A percentile compares a stretch with the other conserved stretches of the same genome.
Evolutionary conservation across 2,329 filamentous ascomycete genomes (phyloP).

Genomic region (Paraconiothyrium brasiliense): DNA sequence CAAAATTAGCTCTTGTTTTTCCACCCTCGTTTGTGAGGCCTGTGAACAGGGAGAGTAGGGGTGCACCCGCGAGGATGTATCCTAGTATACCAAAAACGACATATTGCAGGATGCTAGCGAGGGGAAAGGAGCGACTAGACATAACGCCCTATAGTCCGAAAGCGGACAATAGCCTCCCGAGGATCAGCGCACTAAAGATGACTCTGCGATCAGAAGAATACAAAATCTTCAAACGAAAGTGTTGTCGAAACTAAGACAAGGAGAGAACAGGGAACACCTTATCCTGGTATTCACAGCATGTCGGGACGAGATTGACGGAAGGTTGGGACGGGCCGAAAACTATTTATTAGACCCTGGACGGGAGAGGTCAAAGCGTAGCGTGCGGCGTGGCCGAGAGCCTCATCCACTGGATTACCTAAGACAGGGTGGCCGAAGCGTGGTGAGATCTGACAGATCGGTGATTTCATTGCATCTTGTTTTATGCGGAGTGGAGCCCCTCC

Average conservation of each 20-base stretch:
- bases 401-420: constrained; percentile 19
- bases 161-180: not conserved
- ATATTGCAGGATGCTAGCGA: constrained; percentile 44
- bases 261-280: constrained; percentile 2
- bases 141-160: constrained; percentile 6
- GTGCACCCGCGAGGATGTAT: constrained; percentile 50
- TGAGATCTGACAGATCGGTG: constrained; percentile 2
- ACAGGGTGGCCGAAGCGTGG: not conserved
- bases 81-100: constrained; percentile 37
- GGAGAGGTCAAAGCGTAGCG: constrained; percentile 10
- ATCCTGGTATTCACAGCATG: not conserved
- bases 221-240: not conserved
- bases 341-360: not conserved
- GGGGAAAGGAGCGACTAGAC: constrained; percentile 23
- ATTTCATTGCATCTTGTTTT: not conserved
- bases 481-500: constrained; percentile 1
- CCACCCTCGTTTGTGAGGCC: not conserved
- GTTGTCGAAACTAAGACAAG: not conserved
- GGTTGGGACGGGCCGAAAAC: not conserved
- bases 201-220: not conserved
- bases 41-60: constrained; percentile 35
- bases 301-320: not conserved
- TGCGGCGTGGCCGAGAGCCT: constrained; percentile 3
- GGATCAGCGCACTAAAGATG: not conserved
- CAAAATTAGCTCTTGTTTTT: constrained; percentile 14